Conservation (phyloP, 257 asterid genomes). For the Solanum phureja region DNA sequence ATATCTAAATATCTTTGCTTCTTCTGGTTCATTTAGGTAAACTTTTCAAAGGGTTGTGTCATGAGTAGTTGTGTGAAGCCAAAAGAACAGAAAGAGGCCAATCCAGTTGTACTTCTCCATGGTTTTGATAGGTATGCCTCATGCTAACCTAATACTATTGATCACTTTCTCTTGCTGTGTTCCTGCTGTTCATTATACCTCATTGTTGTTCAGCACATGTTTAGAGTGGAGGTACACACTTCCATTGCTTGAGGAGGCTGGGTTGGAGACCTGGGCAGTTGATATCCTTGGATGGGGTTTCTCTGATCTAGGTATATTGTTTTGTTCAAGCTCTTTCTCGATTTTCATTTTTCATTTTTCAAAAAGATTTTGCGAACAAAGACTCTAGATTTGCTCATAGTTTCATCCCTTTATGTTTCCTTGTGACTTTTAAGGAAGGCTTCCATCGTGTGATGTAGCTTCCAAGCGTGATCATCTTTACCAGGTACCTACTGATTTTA, state of each 20-base stretch:
- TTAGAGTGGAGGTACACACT: constrained; percentile 86
- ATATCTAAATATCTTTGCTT: not conserved
- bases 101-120: constrained; percentile 84
- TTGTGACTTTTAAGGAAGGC: constrained; percentile 37
- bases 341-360: not conserved
- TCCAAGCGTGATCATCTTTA: constrained; percentile 91
- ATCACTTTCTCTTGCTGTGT: not conserved
- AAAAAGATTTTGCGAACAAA: not conserved
- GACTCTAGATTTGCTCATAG: not conserved
- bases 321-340: not conserved
- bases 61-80: constrained; percentile 93
- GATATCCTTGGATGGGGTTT: constrained; percentile 98
- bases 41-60: constrained; percentile 30
- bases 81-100: constrained; percentile 14
- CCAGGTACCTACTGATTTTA: constrained; percentile 33
- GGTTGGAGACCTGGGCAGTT: constrained; percentile 76
- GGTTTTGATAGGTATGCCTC: constrained; percentile 82
- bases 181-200: constrained; percentile 36
- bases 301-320: constrained; percentile 62
- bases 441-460: constrained; percentile 59
- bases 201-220: constrained; percentile 69
- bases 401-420: constrained; percentile 1
- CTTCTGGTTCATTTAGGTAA: constrained; percentile 33
- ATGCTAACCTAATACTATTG: constrained; percentile 3
- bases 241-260: constrained; percentile 89